These are phyloP conservation scores for Candida smagusa DNA, from an alignment of 1,139 yeast species.

Conservation along the genomic window DNA sequence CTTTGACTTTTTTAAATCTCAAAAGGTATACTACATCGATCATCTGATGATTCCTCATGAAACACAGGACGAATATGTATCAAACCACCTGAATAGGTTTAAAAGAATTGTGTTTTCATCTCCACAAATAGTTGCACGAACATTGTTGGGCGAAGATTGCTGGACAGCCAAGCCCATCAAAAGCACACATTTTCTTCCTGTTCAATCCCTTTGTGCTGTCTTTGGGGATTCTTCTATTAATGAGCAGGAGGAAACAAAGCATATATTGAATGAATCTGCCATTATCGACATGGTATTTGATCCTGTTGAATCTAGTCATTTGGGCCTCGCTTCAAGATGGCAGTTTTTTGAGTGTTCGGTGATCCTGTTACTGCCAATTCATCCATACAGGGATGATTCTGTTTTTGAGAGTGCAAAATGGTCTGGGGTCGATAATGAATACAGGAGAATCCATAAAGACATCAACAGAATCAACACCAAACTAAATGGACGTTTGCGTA, in stretches of 20 bases:
- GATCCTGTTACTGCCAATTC: constrained; percentile 9
- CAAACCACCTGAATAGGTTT: constrained; percentile 12
- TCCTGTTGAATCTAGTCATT: constrained; percentile 35
- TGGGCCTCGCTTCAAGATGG: constrained; percentile 46
- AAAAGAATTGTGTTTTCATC: constrained; percentile 20
- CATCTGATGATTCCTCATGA: constrained; percentile 25
- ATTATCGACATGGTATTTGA: constrained; percentile 34
- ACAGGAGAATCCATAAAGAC: constrained; percentile 30
- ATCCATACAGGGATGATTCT: neutral
- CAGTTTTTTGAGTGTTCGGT: constrained; percentile 37
- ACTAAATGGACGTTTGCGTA: neutral
- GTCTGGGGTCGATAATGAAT: constrained; percentile 36
- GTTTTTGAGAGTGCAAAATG: constrained; percentile 17
- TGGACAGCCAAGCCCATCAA: constrained; percentile 53
- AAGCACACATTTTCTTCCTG: constrained; percentile 44
- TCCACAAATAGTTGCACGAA: constrained; percentile 26
- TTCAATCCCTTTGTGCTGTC: constrained; percentile 44
- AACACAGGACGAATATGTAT: constrained; percentile 11
- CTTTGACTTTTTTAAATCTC: constrained; percentile 12
- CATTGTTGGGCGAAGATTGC: constrained; percentile 46
- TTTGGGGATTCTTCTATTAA: constrained; percentile 43
- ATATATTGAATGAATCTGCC: constrained; percentile 34
- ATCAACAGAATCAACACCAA: constrained; percentile 4
- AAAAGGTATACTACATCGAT: constrained; percentile 25
- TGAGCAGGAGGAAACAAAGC: constrained; percentile 22